phyloP scores from a whole-genome alignment of 2,329 filamentous ascomycete species.

The Calonectria montana region DNA sequence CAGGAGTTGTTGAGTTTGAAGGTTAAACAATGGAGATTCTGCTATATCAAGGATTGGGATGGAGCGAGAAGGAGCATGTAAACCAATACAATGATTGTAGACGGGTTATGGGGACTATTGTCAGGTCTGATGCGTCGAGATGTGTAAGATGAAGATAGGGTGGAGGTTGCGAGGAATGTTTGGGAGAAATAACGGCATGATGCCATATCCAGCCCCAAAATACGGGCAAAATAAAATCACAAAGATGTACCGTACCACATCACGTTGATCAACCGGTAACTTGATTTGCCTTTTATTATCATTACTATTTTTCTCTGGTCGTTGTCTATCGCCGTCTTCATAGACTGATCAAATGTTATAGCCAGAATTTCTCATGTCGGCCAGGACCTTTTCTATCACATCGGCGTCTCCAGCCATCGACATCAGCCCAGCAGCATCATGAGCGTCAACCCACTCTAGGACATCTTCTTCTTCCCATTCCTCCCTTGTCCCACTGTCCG shows the following conservation, averaged over 20 bases:
- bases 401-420: conserved; percentile 37
- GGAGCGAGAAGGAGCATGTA: conserved; percentile 24
- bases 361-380: conserved; percentile 41
- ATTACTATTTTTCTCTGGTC: no score
- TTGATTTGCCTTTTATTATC: neutral
- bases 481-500: conserved; percentile 44
- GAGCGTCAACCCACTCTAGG: conserved; percentile 40
- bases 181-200: conserved; percentile 26
- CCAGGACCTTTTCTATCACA: conserved; percentile 43
- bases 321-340: no score
- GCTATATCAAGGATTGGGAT: neutral
- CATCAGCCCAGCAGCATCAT: conserved; percentile 36
- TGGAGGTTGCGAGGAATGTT: conserved; percentile 19
- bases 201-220: conserved; percentile 13
- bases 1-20: conserved; percentile 57
- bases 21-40: conserved; percentile 40
- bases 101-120: conserved; percentile 17
- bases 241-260: neutral
- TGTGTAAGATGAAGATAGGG: conserved; percentile 10
- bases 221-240: conserved; percentile 19
- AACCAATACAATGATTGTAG: conserved; percentile 29
- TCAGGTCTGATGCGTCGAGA: conserved; percentile 27
- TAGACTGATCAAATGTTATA: conserved; percentile 34
- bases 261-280: neutral
- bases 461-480: conserved; percentile 42